Evolutionary conservation across 164 flowering plant genomes (phyloP).

Genomic region (Vitis riparia): DNA sequence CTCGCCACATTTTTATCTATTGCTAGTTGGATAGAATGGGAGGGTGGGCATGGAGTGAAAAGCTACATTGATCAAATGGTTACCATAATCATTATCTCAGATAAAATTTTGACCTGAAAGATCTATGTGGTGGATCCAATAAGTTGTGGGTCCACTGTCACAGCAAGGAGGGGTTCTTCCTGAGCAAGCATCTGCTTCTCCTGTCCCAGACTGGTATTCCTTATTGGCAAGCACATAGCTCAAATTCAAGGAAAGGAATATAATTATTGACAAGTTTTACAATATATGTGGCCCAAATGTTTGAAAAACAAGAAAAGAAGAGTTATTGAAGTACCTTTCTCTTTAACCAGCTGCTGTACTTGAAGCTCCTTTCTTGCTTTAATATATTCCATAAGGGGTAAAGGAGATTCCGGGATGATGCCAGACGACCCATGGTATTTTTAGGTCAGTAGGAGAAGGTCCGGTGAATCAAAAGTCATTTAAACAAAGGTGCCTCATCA

Average conservation of each 20-base stretch:
- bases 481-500: slow-evolving; percentile 47
- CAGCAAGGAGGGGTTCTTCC: slow-evolving; percentile 15
- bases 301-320: slow-evolving; percentile 53
- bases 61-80: background rate
- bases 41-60: background rate
- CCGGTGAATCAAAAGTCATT: slow-evolving; percentile 59
- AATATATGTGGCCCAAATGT: slow-evolving; percentile 49
- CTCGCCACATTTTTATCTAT: background rate
- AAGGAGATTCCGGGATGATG: slow-evolving; percentile 84
- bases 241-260: slow-evolving; percentile 41
- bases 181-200: slow-evolving; percentile 27
- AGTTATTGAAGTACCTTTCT: slow-evolving; percentile 50
- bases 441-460: slow-evolving; percentile 50
- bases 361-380: slow-evolving; percentile 59
- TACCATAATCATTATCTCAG: background rate
- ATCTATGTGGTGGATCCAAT: slow-evolving; percentile 12
- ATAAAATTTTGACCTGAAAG: background rate
- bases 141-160: slow-evolving; percentile 13
- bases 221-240: slow-evolving; percentile 12
- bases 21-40: background rate
- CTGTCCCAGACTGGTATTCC: background rate
- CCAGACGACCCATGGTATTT: slow-evolving; percentile 33
- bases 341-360: slow-evolving; percentile 74
- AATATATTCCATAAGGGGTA: slow-evolving; percentile 62
- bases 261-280: slow-evolving; percentile 21